These are phyloP conservation scores for Ascochyta lentis DNA, from an alignment of 2,329 filamentous ascomycete species.

Conservation along the genomic window DNA sequence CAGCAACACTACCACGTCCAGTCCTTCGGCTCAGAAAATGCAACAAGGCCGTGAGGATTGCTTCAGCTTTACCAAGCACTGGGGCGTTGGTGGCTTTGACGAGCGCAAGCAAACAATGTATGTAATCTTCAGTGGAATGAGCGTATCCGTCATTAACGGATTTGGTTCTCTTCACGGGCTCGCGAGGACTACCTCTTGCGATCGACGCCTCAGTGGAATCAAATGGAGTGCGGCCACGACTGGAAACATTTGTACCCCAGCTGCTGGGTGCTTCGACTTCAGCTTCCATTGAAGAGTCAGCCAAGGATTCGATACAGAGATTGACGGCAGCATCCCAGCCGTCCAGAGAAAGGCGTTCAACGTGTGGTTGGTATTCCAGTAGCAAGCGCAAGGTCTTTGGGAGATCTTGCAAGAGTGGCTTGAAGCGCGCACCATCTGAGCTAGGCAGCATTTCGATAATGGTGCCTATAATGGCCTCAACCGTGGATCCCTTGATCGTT, in stretches of 20 bases:
- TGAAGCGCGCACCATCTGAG: conserved; percentile 67
- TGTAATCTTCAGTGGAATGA: conserved; percentile 45
- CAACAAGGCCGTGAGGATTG: conserved; percentile 63
- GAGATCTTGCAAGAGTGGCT: conserved; percentile 77
- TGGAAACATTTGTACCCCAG: conserved; percentile 39
- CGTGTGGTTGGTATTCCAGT: conserved; percentile 75
- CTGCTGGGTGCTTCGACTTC: conserved; percentile 34
- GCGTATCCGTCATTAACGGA: conserved; percentile 30
- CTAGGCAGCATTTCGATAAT: conserved; percentile 76
- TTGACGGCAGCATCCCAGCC: conserved; percentile 73
- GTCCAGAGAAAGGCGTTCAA: conserved; percentile 75
- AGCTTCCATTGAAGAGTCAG: conserved; percentile 33
- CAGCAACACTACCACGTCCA: conserved; percentile 71
- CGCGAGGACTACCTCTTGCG: conserved; percentile 34
- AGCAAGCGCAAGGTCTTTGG: conserved; percentile 75
- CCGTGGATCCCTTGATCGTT: conserved; percentile 75
- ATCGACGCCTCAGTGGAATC: conserved; percentile 35
- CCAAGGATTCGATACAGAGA: conserved; percentile 73
- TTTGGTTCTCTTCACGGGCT: conserved; percentile 26
- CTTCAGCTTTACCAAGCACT: conserved; percentile 61
- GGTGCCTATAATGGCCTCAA: conserved; percentile 80
- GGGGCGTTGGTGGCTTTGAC: conserved; percentile 72
- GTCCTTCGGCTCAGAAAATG: conserved; percentile 68
- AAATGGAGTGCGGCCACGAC: conserved; percentile 41
- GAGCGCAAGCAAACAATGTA: conserved; percentile 71